These are phyloP conservation scores for Fusarium anguioides DNA, from an alignment of 2,329 filamentous ascomycete species.

Conservation along the genomic window DNA sequence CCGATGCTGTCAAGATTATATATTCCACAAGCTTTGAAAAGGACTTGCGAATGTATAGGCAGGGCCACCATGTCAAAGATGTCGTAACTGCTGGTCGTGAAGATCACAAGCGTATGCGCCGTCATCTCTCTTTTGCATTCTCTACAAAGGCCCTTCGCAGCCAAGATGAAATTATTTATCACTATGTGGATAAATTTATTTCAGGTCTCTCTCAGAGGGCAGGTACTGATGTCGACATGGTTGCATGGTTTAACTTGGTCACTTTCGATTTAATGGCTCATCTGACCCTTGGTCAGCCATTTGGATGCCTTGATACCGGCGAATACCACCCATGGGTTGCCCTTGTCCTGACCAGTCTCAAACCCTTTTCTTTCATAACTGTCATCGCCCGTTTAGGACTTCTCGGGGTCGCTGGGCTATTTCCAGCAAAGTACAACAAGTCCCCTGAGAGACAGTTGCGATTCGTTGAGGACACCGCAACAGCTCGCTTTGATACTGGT, in stretches of 20 bases:
- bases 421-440: neutral
- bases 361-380: neutral
- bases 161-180: neutral
- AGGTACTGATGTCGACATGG: neutral
- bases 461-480: neutral
- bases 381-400: neutral
- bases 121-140: slow-evolving; percentile 1
- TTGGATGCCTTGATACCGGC: slow-evolving; percentile 5
- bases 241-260: slow-evolving; percentile 10
- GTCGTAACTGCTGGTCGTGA: neutral
- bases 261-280: neutral
- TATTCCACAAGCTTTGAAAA: slow-evolving; percentile 6
- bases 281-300: slow-evolving; percentile 7
- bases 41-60: slow-evolving; percentile 1
- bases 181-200: neutral
- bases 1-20: neutral
- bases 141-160: neutral
- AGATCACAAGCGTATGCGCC: slow-evolving; percentile 7
- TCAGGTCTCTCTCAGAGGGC: neutral
- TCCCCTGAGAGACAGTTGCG: neutral
- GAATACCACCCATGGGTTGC: slow-evolving; percentile 7
- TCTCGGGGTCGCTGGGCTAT: neutral
- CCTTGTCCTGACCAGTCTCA: neutral
- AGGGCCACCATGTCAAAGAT: neutral
- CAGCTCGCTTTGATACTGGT: neutral